phyloP scores from a whole-genome alignment of 2,329 filamentous ascomycete species.

The Verruconis gallopava region DNA sequence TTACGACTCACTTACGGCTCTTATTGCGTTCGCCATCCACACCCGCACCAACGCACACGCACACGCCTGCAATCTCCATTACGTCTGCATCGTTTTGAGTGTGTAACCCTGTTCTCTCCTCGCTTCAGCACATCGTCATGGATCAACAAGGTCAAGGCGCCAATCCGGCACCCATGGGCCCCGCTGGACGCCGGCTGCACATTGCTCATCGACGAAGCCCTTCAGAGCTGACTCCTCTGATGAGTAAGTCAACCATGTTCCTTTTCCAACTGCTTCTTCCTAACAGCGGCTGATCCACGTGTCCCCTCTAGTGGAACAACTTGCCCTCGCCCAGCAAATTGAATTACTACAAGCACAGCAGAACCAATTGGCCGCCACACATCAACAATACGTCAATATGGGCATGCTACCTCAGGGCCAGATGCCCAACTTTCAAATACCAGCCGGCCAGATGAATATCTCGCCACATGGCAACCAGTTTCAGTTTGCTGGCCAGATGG shows the following conservation, averaged over 20 bases:
- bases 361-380: constrained; percentile 89
- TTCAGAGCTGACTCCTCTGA: constrained; percentile 90
- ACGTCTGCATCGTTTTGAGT: neutral
- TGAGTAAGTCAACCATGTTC: constrained; percentile 97
- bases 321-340: constrained; percentile 95
- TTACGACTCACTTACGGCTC: no score
- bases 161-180: constrained; percentile 42
- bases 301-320: constrained; percentile 70
- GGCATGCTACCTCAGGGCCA: constrained; percentile 84
- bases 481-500: constrained; percentile 73
- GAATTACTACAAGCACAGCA: constrained; percentile 95
- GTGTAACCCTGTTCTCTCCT: no score
- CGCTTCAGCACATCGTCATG: constrained; percentile 7
- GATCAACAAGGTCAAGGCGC: constrained; percentile 9
- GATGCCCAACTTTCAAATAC: constrained; percentile 51
- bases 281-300: no score
- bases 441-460: constrained; percentile 66
- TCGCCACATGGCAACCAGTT: constrained; percentile 65
- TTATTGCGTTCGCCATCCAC: no score
- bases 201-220: constrained; percentile 95
- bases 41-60: no score
- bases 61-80: neutral
- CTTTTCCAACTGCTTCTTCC: no score
- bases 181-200: constrained; percentile 79
- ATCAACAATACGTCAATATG: constrained; percentile 97